Conservation (phyloP, 2,329 filamentous ascomycete species). For the Microsporum canis region DNA sequence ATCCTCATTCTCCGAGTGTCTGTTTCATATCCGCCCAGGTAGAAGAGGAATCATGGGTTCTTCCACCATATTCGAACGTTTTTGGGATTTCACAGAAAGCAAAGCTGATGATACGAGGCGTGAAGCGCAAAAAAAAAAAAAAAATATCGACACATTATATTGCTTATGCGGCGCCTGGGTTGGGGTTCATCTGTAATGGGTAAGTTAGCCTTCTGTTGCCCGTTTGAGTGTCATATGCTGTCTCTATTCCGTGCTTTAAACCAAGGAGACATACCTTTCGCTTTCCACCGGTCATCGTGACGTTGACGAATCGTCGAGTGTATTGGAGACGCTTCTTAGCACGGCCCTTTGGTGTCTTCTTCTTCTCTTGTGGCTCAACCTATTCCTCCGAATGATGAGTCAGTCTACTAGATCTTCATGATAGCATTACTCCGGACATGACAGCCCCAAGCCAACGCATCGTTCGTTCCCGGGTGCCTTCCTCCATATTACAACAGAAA, state of each 20-base stretch:
- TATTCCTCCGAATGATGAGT: slow-evolving; percentile 28
- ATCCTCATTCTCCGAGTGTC: not conserved
- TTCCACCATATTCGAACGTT: not conserved
- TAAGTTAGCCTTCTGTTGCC: not conserved
- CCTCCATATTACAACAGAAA: not conserved
- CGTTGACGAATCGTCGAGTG: slow-evolving; percentile 96
- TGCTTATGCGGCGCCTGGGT: slow-evolving; percentile 42
- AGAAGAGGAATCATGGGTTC: not conserved
- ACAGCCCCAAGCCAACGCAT: not conserved
- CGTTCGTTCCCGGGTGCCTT: not conserved
- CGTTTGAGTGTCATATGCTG: not conserved
- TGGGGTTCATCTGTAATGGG: slow-evolving; percentile 64
- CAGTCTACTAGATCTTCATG: not conserved
- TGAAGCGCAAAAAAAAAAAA: not conserved
- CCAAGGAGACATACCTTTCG: slow-evolving; percentile 61
- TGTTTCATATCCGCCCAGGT: not conserved
- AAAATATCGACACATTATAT: not conserved
- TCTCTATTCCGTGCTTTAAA: not conserved
- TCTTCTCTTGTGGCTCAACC: slow-evolving; percentile 88
- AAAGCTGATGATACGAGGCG: not conserved
- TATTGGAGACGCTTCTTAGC: slow-evolving; percentile 95
- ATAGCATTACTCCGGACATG: too few species aligned
- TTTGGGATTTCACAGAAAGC: not conserved
- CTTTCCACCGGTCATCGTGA: slow-evolving; percentile 96
- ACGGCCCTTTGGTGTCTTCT: slow-evolving; percentile 93